These are phyloP conservation scores for Oryza coarctata DNA, from an alignment of 176 grass and related monocot species.

Conservation along the genomic window DNA sequence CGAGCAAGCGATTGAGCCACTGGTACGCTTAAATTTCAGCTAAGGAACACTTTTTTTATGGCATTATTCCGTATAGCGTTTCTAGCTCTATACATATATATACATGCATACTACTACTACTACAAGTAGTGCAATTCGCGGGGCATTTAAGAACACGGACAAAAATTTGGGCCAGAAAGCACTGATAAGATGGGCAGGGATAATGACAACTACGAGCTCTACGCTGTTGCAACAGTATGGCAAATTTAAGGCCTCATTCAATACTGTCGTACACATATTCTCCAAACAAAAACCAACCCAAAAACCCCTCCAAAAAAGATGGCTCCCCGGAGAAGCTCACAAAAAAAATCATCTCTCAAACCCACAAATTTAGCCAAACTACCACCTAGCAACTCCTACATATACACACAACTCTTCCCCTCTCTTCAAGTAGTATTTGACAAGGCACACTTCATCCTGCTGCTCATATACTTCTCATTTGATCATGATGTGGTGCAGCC, in stretches of 20 bases:
- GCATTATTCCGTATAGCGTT: neutral
- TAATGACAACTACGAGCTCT: constrained; percentile 40
- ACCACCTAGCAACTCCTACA: too few species aligned
- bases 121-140: neutral
- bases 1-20: neutral
- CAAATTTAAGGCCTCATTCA: constrained; percentile 48
- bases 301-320: neutral
- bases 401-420: too few species aligned
- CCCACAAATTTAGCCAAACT: neutral
- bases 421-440: too few species aligned
- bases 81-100: neutral
- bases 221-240: constrained; percentile 38
- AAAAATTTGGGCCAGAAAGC: neutral
- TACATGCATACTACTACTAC: too few species aligned
- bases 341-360: neutral
- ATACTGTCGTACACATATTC: constrained; percentile 53
- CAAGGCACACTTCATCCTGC: neutral
- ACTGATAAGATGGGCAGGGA: constrained; percentile 25
- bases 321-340: neutral
- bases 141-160: constrained; percentile 18
- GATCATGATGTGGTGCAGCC: neutral
- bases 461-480: neutral
- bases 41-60: neutral
- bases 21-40: neutral
- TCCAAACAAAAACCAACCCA: constrained; percentile 3